A percentile compares a stretch with the other conserved stretches of the same genome.
Evolutionary conservation across 139 green algal species (phyloP).

Genomic region (Yamagishiella unicocca): DNA sequence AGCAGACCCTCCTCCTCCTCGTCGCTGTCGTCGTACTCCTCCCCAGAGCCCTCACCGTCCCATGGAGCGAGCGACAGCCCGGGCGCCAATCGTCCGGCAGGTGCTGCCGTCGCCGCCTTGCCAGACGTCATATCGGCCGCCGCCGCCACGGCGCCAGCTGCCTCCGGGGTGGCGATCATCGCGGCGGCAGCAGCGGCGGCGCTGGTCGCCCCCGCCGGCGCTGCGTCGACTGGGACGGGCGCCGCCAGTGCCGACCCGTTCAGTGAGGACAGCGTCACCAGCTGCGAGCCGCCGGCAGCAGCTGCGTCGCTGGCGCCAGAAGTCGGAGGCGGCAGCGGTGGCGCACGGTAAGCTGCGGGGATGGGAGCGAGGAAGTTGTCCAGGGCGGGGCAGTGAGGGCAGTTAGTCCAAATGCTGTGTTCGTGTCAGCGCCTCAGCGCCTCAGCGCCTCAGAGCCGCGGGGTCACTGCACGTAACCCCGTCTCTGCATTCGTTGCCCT

Average conservation of each 20-base stretch:
- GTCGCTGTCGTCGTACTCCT: not conserved
- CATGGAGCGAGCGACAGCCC: not conserved
- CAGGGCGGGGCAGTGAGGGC: not conserved
- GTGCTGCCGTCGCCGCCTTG: not conserved
- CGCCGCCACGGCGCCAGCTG: not conserved
- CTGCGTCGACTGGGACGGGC: conserved; percentile 13
- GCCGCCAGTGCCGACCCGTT: conserved; percentile 19
- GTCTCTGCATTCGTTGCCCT: too few relatives aligned
- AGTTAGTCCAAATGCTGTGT: too few relatives aligned
- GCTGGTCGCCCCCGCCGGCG: not conserved
- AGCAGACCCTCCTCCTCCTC: conserved; percentile 20
- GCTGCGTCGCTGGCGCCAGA: not conserved
- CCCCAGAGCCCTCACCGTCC: not conserved
- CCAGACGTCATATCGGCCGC: not conserved
- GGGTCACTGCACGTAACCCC: too few relatives aligned
- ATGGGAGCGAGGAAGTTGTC: not conserved
- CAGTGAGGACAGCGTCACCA: conserved; percentile 3
- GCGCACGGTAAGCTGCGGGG: not conserved
- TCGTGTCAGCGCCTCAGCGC: too few relatives aligned
- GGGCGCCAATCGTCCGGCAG: not conserved
- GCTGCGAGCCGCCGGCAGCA: not conserved
- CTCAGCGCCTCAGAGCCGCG: too few relatives aligned
- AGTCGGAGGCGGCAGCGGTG: not conserved
- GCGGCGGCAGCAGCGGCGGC: not conserved
- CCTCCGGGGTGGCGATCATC: not conserved